Percentiles rank a stretch among this genome's conserved stretches.
These are phyloP conservation scores for Trametes coccinea DNA, from an alignment of 768 basidiomycete genomes.

Conservation along the genomic window DNA sequence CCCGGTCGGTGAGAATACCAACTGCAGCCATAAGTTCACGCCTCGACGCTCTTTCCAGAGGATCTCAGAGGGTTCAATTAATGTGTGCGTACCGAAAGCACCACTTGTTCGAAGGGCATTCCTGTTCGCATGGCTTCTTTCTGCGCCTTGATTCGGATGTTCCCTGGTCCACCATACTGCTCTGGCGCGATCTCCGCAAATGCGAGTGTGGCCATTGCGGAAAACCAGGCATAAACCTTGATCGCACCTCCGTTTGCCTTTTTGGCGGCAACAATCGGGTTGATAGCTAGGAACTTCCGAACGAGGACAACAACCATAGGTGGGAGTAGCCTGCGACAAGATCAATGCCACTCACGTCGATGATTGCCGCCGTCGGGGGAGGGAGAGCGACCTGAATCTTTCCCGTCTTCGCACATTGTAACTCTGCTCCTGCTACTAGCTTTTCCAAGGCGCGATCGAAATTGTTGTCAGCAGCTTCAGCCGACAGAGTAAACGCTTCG, in stretches of 20 bases:
- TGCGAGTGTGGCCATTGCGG: slow-evolving; percentile 4
- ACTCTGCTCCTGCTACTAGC: neutral
- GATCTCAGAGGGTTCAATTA: neutral
- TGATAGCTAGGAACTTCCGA: slow-evolving; percentile 3
- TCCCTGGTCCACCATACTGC: slow-evolving; percentile 16
- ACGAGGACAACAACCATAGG: no score
- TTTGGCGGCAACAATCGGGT: neutral
- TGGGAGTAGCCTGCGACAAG: no score
- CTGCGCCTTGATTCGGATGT: slow-evolving; percentile 11
- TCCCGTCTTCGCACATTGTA: neutral
- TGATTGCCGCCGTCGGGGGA: neutral
- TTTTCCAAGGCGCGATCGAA: neutral
- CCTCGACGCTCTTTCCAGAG: neutral
- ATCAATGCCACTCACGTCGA: neutral
- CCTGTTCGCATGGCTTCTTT: slow-evolving; percentile 6
- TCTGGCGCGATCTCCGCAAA: slow-evolving; percentile 18
- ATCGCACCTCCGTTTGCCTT: slow-evolving; percentile 13
- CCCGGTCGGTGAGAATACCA: slow-evolving; percentile 3
- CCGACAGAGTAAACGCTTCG: neutral
- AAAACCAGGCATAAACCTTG: slow-evolving; percentile 18
- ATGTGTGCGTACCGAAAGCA: slow-evolving; percentile 3
- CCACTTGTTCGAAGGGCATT: slow-evolving; percentile 1
- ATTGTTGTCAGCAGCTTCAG: neutral
- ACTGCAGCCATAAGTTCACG: neutral
- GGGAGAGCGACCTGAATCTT: neutral